These are phyloP conservation scores for Kodamaea kakaduensis DNA, from an alignment of 805 yeast species.

Conservation along the genomic window DNA sequence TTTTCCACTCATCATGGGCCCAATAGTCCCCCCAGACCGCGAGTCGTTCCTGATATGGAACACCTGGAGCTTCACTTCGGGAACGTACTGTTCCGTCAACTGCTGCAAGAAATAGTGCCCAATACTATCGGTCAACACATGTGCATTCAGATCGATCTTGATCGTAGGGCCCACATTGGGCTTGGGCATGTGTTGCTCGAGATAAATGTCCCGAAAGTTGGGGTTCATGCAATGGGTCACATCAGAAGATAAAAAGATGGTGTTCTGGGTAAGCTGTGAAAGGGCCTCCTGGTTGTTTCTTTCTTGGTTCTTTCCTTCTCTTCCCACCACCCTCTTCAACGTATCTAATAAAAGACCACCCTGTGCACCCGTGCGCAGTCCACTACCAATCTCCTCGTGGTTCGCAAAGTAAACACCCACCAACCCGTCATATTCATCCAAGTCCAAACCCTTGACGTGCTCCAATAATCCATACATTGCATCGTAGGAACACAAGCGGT, in stretches of 20 bases:
- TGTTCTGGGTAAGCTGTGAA: conserved; percentile 9
- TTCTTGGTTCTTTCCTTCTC: conserved; percentile 7
- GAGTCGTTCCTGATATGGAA: conserved; percentile 40
- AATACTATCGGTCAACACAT: conserved; percentile 34
- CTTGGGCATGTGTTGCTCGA: conserved; percentile 32
- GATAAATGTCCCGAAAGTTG: conserved; percentile 30
- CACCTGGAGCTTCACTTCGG: conserved; percentile 27
- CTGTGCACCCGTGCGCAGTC: conserved; percentile 36
- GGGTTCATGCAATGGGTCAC: conserved; percentile 44
- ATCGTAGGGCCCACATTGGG: conserved; percentile 38
- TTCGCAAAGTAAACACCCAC: conserved; percentile 33
- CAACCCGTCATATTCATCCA: conserved; percentile 22
- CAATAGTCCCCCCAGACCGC: conserved; percentile 42
- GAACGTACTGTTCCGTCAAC: conserved; percentile 20
- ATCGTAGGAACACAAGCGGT: conserved; percentile 71
- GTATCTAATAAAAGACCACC: conserved; percentile 29
- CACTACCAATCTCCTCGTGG: conserved; percentile 42
- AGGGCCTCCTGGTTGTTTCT: conserved; percentile 7
- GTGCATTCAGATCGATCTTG: conserved; percentile 36
- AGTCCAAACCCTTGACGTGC: conserved; percentile 14
- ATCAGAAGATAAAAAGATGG: conserved; percentile 38
- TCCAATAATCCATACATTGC: conserved; percentile 59
- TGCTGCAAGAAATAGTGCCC: conserved; percentile 24
- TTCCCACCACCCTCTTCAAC: conserved; percentile 15
- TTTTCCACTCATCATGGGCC: conserved; percentile 36